Evolutionary conservation across 208 protist genomes (phyloP), one percentile per base, ranked within the genome.

Genomic region (Herpetomonas samuelpessoai): DNA sequence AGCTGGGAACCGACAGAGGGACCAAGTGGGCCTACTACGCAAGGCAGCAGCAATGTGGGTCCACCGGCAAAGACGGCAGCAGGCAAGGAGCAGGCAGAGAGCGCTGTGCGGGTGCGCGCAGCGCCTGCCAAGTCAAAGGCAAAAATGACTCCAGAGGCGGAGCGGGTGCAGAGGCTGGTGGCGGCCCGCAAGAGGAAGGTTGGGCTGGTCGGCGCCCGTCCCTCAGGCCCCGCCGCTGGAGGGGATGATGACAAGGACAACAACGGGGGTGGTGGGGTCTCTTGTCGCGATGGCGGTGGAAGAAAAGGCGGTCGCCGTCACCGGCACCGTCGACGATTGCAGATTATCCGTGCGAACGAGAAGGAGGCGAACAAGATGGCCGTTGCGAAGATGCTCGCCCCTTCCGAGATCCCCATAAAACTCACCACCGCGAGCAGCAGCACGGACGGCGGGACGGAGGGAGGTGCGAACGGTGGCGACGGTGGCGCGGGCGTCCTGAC

Each of bases 331-430:
- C 71, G 71, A n/a, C 64, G 68, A 10, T 62, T 65, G 55, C 62
- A 72, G 1, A 57, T 83, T 3, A 38, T 83, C 39, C 71, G 71
- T 10, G 62, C 71, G 18, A 83, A 86, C 41, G 78, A 78, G 57
- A 66, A 74, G 54, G 81, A 71, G 66, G 74, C 47, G 18, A 78
- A 47, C 26, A 72, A 62, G 67, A 63, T 65, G 35, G 66, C 54
- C 38, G 74, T 65, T 44, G 76, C 55, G 12, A 87, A 83, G 44
- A 58, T 53, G 14, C 49, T 87, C 25, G 45, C 65, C 1, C 74
- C 83, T 0, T 91, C 83, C n/a, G 74, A 85, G 24, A 30, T 91
- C 14, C 74, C 74, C 0, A 70, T 91, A 28, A 74, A 70, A 31
- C 60, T 28, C 0, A 55, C 63, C 22, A 14, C 57, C 9, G 24